Percentiles rank a stretch among this genome's conserved stretches.
These are phyloP conservation scores for Noccaea caerulescens DNA, from an alignment of 345 rosid genomes.

Conservation along the genomic window DNA sequence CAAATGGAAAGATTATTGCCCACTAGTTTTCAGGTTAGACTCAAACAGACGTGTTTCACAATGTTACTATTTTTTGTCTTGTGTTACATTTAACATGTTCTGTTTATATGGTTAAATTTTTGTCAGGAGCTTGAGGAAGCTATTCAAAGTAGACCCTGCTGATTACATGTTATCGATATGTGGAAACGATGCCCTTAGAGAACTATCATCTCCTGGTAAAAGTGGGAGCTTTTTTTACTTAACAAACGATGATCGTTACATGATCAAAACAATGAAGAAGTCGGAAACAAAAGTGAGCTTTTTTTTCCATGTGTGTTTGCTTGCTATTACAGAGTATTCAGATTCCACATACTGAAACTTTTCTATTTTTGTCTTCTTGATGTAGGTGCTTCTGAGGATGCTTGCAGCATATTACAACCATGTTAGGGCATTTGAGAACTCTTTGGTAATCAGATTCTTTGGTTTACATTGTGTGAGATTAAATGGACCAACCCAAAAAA, in stretches of 20 bases:
- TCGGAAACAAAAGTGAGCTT: constrained; percentile 78
- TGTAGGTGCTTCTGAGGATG: constrained; percentile 89
- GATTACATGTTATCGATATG: constrained; percentile 95
- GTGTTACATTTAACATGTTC: constrained; percentile 11
- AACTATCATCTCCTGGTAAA: constrained; percentile 96
- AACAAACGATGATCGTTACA: constrained; percentile 89
- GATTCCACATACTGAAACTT: background rate
- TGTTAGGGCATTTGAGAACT: constrained; percentile 78
- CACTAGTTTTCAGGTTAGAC: constrained; percentile 87
- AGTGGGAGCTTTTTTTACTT: constrained; percentile 96
- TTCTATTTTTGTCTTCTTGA: background rate
- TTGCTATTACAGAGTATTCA: constrained; percentile 6
- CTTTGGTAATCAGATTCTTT: constrained; percentile 74
- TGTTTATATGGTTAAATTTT: constrained; percentile 8
- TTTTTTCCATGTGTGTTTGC: background rate
- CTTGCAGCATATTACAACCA: constrained; percentile 91
- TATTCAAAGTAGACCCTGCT: constrained; percentile 94
- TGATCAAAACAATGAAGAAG: constrained; percentile 96
- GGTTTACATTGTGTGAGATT: constrained; percentile 91
- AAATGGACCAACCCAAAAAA: constrained; percentile 78
- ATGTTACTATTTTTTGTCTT: constrained; percentile 2
- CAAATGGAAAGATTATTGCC: constrained; percentile 97
- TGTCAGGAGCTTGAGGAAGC: constrained; percentile 79
- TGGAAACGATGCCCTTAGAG: constrained; percentile 91
- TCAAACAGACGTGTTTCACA: background rate